Evolutionary conservation across 768 basidiomycete species (phyloP).

Genomic region (Postia placenta): DNA sequence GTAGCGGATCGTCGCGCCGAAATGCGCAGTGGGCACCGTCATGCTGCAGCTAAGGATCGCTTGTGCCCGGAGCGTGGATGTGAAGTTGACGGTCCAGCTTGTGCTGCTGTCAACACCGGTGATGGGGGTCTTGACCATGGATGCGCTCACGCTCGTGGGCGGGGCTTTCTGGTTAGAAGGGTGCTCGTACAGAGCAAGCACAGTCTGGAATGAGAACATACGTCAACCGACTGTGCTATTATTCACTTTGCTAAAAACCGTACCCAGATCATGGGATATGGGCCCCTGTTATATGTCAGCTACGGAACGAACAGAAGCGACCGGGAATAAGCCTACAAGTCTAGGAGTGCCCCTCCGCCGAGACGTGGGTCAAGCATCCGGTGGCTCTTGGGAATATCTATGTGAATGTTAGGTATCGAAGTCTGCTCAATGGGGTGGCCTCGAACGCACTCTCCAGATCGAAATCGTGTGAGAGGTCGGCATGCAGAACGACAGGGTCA

Average conservation of each 20-base stretch:
- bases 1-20: conserved; percentile 67
- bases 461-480: conserved; percentile 73
- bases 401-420: not conserved
- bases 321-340: conserved; percentile 49
- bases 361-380: conserved; percentile 74
- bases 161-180: conserved; percentile 55
- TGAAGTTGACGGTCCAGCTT: conserved; percentile 67
- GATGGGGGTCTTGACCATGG: conserved; percentile 71
- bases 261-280: conserved; percentile 80
- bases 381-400: conserved; percentile 63
- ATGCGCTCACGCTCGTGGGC: conserved; percentile 56
- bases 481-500: conserved; percentile 58
- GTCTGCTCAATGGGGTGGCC: not conserved
- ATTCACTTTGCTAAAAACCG: conserved; percentile 17
- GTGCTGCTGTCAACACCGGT: conserved; percentile 80
- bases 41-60: conserved; percentile 70
- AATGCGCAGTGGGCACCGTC: conserved; percentile 37
- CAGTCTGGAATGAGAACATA: conserved; percentile 49
- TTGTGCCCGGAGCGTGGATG: conserved; percentile 57
- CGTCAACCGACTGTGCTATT: not conserved
- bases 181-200: conserved; percentile 74
- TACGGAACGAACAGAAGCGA: not conserved
- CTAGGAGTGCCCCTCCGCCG: conserved; percentile 79
- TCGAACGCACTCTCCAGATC: conserved; percentile 33
- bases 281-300: conserved; percentile 42